Evolutionary conservation across 257 asterid genomes (phyloP).

Genomic region (Cruciata laevipes): DNA sequence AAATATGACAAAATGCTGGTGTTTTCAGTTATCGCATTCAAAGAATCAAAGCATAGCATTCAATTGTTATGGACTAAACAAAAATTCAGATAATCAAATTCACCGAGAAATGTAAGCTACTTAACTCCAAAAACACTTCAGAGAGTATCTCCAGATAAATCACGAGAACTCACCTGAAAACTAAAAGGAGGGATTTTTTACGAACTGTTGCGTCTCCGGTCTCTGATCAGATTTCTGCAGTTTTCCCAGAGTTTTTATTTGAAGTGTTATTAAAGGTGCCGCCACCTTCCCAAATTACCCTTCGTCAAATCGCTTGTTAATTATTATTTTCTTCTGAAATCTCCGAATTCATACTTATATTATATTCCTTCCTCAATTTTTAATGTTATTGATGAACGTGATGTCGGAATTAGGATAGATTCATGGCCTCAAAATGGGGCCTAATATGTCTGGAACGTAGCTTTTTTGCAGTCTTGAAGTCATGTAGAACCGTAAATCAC

Average conservation of each 20-base stretch:
- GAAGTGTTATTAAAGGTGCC: background rate
- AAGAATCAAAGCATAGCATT: too few relatives aligned
- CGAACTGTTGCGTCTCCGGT: background rate
- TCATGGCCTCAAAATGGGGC: conserved; percentile 10
- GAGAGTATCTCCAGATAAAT: background rate
- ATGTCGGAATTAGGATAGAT: background rate
- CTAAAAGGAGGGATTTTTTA: background rate
- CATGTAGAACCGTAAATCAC: conserved; percentile 51
- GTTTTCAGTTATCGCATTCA: too few relatives aligned
- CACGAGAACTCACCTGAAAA: background rate
- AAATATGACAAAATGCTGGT: too few relatives aligned
- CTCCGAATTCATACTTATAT: background rate
- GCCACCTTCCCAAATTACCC: background rate
- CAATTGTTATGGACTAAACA: too few relatives aligned
- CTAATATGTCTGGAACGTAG: conserved; percentile 21
- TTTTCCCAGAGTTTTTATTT: background rate
- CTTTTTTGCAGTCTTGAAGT: conserved; percentile 34
- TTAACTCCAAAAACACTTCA: background rate
- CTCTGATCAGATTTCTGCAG: background rate
- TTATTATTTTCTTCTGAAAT: too few relatives aligned
- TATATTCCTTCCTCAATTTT: background rate
- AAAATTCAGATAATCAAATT: too few relatives aligned
- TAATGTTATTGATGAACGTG: background rate
- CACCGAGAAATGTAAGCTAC: background rate
- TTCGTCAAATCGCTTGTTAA: too few relatives aligned